phyloP scores from a whole-genome alignment of 768 basidiomycete species.

The Dioszegia hungarica region DNA sequence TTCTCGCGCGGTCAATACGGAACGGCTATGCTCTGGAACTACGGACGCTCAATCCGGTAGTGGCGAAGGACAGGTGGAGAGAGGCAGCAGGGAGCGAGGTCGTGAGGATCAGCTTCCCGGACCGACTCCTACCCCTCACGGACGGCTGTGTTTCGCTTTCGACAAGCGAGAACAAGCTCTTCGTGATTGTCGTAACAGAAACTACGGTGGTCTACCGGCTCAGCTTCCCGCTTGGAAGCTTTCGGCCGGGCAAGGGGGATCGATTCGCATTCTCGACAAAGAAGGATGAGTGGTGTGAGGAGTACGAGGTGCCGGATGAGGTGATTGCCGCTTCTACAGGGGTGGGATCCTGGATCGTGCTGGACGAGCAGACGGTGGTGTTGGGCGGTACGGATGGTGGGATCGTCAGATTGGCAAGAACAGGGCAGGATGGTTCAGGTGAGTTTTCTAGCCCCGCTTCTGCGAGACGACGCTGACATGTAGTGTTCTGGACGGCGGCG shows the following conservation, averaged over 20 bases:
- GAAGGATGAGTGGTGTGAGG: constrained; percentile 35
- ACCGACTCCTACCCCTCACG: constrained; percentile 21
- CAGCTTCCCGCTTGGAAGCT: constrained; percentile 20
- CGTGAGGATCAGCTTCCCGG: constrained; percentile 38
- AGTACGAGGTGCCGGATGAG: constrained; percentile 31
- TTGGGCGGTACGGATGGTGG: constrained; percentile 37
- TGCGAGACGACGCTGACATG: neutral
- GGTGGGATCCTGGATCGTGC: constrained; percentile 22
- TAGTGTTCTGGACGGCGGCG: constrained; percentile 24
- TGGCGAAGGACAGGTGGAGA: constrained; percentile 5
- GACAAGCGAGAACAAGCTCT: constrained; percentile 15
- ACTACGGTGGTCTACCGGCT: constrained; percentile 30
- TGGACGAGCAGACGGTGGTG: constrained; percentile 31
- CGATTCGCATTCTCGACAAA: constrained; percentile 18
- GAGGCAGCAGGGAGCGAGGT: constrained; percentile 16
- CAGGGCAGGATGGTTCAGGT: constrained; percentile 17
- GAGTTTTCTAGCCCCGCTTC: neutral
- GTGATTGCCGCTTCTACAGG: constrained; percentile 18
- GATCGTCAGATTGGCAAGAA: constrained; percentile 20
- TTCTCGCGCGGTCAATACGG: constrained; percentile 33
- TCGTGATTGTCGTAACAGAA: constrained; percentile 29
- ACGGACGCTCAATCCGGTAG: constrained; percentile 12
- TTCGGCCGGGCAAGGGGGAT: constrained; percentile 9
- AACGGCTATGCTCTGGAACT: constrained; percentile 43
- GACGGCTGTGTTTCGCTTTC: constrained; percentile 21